These are phyloP conservation scores for Arachnomyces sp. DNA, from an alignment of 2,329 filamentous ascomycete species.

Conservation along the genomic window DNA sequence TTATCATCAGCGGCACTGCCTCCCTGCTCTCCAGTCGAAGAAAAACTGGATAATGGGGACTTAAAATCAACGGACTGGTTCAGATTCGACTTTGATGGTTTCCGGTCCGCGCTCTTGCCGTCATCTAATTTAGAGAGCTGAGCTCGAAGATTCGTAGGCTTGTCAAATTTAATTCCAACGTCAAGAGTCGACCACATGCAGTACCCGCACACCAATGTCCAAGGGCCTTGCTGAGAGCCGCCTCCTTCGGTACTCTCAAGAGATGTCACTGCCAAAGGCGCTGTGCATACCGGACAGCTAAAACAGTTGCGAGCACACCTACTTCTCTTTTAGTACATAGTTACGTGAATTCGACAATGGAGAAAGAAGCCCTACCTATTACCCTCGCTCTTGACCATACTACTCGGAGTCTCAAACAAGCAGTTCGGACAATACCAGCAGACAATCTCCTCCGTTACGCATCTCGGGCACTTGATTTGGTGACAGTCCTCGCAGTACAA, in stretches of 20 bases:
- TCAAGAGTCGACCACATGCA: constrained; percentile 91
- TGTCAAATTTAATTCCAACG: constrained; percentile 82
- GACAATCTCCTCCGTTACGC: constrained; percentile 85
- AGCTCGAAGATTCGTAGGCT: constrained; percentile 73
- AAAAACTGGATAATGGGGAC: constrained; percentile 30
- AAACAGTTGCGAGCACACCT: constrained; percentile 94
- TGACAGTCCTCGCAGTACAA: constrained; percentile 97
- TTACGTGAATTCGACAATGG: not conserved
- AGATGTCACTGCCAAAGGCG: constrained; percentile 67
- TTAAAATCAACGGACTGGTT: constrained; percentile 20
- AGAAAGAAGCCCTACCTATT: constrained; percentile 61
- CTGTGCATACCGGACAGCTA: constrained; percentile 83
- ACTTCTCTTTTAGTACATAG: constrained; percentile 12
- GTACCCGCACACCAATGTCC: constrained; percentile 77
- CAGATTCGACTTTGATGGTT: constrained; percentile 29
- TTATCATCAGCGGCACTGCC: constrained; percentile 20
- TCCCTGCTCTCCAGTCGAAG: constrained; percentile 27
- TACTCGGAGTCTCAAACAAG: constrained; percentile 91
- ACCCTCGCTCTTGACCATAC: constrained; percentile 83
- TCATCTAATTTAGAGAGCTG: constrained; percentile 67
- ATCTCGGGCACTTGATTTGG: constrained; percentile 87
- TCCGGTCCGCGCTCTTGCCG: constrained; percentile 31
- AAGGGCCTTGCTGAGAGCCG: constrained; percentile 50
- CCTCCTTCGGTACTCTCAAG: constrained; percentile 50
- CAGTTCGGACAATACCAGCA: constrained; percentile 95